Percentiles rank a stretch among this genome's conserved stretches.
phyloP scores from a whole-genome alignment of 371 early-diverging fungal genomes.

The Saksenaea vasiformis region DNA sequence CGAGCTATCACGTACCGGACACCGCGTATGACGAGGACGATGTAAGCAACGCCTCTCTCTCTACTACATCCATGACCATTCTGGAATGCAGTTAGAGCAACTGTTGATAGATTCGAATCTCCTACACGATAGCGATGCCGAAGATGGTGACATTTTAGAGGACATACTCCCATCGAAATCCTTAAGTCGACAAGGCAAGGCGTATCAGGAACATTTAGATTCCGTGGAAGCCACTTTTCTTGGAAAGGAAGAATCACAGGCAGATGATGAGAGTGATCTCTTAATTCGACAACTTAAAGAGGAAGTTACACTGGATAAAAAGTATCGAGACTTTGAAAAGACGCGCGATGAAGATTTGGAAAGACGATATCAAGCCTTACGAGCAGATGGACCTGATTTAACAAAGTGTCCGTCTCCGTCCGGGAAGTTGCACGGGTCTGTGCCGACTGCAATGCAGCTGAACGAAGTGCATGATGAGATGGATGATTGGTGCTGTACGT shows the following conservation, averaged over 20 bases:
- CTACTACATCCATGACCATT: background rate
- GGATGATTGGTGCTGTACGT: conserved; percentile 68
- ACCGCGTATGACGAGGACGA: conserved; percentile 14
- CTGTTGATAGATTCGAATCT: conserved; percentile 15
- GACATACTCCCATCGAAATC: background rate
- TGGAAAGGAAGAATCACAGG: conserved; percentile 11
- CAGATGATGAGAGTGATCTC: conserved; percentile 33
- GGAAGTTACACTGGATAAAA: conserved; percentile 43
- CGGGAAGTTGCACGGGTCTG: conserved; percentile 21
- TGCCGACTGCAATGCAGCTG: conserved; percentile 44
- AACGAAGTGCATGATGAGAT: conserved; percentile 51
- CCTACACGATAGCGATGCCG: conserved; percentile 13
- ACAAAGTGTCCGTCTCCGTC: conserved; percentile 7
- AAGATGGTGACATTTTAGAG: conserved; percentile 18
- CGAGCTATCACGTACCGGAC: conserved; percentile 17
- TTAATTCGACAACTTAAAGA: conserved; percentile 41
- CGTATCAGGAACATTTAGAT: conserved; percentile 12
- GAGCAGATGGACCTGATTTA: conserved; percentile 14
- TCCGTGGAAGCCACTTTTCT: conserved; percentile 20
- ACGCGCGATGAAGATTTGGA: conserved; percentile 39
- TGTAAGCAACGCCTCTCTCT: background rate
- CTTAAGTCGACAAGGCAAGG: background rate
- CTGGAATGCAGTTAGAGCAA: conserved; percentile 11
- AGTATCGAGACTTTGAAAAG: conserved; percentile 37
- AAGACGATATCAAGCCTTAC: conserved; percentile 36